Conservation (phyloP, 192 early-diverging fungal genomes). For the Coemansia sp. region DNA sequence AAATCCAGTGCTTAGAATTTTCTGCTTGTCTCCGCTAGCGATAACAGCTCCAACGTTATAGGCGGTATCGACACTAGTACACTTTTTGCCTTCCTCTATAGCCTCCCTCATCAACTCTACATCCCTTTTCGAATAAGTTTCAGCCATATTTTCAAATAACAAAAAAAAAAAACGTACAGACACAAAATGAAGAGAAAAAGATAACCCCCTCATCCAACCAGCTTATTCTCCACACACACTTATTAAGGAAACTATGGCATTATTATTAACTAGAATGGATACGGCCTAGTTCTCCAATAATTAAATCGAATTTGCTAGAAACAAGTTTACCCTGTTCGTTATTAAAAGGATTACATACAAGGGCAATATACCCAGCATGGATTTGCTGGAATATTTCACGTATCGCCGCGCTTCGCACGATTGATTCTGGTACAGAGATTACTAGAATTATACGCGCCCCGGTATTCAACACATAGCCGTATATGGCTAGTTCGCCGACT, state of each 20-base stretch:
- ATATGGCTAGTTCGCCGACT: constrained; percentile 89
- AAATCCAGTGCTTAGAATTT: constrained; percentile 80
- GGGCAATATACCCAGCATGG: constrained; percentile 78
- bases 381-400: constrained; percentile 76
- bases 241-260: constrained; percentile 1
- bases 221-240: no score
- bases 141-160: not conserved
- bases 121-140: constrained; percentile 40
- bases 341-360: constrained; percentile 88
- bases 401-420: constrained; percentile 71
- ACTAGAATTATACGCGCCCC: constrained; percentile 74
- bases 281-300: constrained; percentile 13
- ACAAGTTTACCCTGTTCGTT: constrained; percentile 56
- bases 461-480: constrained; percentile 90
- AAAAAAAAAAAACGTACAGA: not conserved
- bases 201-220: not conserved
- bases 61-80: constrained; percentile 70
- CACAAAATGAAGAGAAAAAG: not conserved
- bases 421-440: constrained; percentile 73
- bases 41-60: constrained; percentile 95
- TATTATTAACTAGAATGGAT: not conserved
- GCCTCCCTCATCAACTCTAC: constrained; percentile 73
- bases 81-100: constrained; percentile 74
- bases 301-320: constrained; percentile 11
- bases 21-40: constrained; percentile 2